Evolutionary conservation across 345 rosid species (phyloP).

Genomic region (Citrus hindsii): DNA sequence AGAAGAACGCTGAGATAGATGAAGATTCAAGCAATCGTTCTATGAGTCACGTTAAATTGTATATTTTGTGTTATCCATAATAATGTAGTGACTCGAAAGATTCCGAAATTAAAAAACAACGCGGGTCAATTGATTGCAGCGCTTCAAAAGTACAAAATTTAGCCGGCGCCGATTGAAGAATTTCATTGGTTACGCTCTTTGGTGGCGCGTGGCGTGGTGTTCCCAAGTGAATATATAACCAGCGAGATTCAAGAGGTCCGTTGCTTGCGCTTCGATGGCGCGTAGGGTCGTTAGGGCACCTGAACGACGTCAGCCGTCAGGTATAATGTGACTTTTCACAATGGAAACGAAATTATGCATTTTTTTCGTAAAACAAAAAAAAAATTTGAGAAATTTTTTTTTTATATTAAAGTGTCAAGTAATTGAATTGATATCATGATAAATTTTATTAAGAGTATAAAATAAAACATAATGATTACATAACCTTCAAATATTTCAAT

Average conservation of each 20-base stretch:
- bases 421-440: no score
- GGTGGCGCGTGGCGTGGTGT: not conserved
- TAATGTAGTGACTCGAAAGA: not conserved
- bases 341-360: no score
- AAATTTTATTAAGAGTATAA: no score
- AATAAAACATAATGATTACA: no score
- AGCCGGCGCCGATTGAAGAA: not conserved
- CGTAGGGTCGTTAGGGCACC: not conserved
- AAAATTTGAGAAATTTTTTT: rapidly evolving
- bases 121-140: not conserved
- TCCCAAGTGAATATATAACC: not conserved
- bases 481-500: no score
- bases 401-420: no score
- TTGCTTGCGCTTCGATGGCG: no score
- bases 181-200: not conserved
- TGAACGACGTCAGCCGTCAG: not conserved
- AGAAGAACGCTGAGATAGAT: no score
- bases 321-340: no score
- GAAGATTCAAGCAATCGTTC: not conserved
- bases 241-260: no score
- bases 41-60: not conserved
- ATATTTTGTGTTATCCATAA: no score
- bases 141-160: not conserved
- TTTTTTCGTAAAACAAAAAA: no score
- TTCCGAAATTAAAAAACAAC: not conserved